Base-by-base conservation (phyloP, 2,329 filamentous ascomycete genomes). In the Arthrobotrys musiformis region DNA sequence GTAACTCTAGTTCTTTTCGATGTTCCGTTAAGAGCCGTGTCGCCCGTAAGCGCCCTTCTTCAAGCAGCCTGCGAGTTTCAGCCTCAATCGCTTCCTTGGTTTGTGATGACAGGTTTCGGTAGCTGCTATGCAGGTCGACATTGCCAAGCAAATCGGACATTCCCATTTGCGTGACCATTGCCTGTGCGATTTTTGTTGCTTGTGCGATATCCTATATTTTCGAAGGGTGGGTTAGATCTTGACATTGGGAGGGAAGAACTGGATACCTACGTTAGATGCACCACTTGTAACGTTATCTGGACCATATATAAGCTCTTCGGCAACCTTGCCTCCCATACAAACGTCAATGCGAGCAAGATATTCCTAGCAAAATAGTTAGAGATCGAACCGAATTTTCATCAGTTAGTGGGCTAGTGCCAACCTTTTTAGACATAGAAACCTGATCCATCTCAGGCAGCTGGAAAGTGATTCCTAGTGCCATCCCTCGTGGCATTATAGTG, bases 391-490 rank as follows among this genome's bases (percentile, higher is more conserved):
- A 26, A 19, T 22, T 33, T 28, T 17, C 24, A 8, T 24, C 19
- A 4, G 37, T n/a, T 44, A 11, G 15, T 24, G 30, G 26, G 22
- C 15, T 11, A 7, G 35, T 28, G 33, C 2, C 26, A 74, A 73
- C 92, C 68, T 89, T 89, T 81, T 93, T 93, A n/a, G 92, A 92
- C 84, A 90, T 90, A 11, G 93, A 95, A 81, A 97, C 93, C 84
- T 94, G 93, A 85, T 97, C 94, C 87, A 97, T 93, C 82, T 95
- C 91, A 0, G 94, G 94, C 24, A 99, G 87, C 83, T 91, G 91
- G 79, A 92, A 92, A 0, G 95, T 99, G 79, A 97, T 89, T 77
- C 95, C 95, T 6, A 98, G 87, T 24, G 92, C 89, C 81, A 90
- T 90, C 9, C 95, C 95, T 81, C 96, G 91, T 64, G 95, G 94